Percentiles rank a stretch among this genome's conserved stretches.
phyloP scores from a whole-genome alignment of 805 yeast genomes.

The Barnettozyma populi region DNA sequence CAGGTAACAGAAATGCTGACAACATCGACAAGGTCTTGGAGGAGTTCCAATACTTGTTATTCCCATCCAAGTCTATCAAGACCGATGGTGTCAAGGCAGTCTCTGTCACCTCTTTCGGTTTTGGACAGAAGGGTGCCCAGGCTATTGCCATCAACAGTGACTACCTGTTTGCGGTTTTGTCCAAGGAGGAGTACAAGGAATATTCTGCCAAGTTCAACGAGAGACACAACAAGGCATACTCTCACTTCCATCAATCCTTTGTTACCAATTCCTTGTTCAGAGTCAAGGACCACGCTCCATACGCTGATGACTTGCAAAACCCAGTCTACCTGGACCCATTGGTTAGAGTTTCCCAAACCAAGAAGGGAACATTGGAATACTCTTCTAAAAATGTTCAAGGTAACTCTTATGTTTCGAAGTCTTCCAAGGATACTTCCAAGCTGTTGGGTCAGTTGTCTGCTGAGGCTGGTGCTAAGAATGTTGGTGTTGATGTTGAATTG shows the following conservation, averaged over 20 bases:
- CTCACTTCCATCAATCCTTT: conserved; percentile 94
- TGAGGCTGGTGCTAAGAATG: conserved; percentile 45
- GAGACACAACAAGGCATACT: conserved; percentile 86
- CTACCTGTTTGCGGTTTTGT: conserved; percentile 82
- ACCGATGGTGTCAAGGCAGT: conserved; percentile 98
- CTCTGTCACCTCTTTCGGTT: conserved; percentile 95
- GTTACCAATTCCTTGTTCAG: conserved; percentile 86
- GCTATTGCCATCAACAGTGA: conserved; percentile 90
- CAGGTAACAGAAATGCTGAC: conserved; percentile 99
- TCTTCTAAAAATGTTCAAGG: conserved; percentile 46
- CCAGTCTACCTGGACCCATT: conserved; percentile 93
- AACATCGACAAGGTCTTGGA: conserved; percentile 82
- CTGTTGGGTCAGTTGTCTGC: conserved; percentile 54
- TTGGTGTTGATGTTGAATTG: conserved; percentile 97
- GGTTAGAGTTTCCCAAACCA: conserved; percentile 44
- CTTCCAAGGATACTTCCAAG: conserved; percentile 56
- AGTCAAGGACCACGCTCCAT: conserved; percentile 92
- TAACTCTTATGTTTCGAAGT: conserved; percentile 36
- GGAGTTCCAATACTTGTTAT: conserved; percentile 81
- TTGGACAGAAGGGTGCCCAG: conserved; percentile 99
- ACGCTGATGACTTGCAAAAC: conserved; percentile 81
- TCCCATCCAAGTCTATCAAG: conserved; percentile 88
- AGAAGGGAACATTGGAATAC: conserved; percentile 42
- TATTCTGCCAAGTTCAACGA: conserved; percentile 66
- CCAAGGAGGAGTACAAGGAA: conserved; percentile 60